Evolutionary conservation across 768 basidiomycete species (phyloP).

Genomic region (Antrodiella citrinella): DNA sequence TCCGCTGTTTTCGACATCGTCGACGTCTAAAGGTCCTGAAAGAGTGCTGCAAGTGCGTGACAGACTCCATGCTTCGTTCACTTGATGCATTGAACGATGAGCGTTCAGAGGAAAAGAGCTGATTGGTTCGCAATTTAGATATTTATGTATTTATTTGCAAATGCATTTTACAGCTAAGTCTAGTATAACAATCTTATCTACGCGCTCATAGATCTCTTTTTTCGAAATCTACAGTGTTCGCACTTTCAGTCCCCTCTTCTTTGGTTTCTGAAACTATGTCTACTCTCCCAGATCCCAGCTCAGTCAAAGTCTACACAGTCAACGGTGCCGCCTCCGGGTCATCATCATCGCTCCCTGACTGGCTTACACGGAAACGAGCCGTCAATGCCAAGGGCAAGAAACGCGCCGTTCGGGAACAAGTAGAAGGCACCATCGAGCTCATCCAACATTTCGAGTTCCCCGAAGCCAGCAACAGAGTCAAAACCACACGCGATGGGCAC

Average conservation of each 20-base stretch:
- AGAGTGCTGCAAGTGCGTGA: background rate
- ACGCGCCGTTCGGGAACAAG: conserved; percentile 51
- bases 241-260: no score
- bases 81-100: background rate
- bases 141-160: no score
- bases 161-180: no score
- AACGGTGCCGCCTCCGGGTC: conserved; percentile 86
- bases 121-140: no score
- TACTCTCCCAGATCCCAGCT: conserved; percentile 24
- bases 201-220: no score
- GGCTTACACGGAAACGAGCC: conserved; percentile 73
- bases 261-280: no score
- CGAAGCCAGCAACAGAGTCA: conserved; percentile 88
- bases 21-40: background rate
- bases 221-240: no score
- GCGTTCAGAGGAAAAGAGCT: background rate
- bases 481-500: conserved; percentile 85
- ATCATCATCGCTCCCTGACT: conserved; percentile 89
- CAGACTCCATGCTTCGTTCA: no score
- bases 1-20: background rate
- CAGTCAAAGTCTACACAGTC: conserved; percentile 89
- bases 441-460: conserved; percentile 97
- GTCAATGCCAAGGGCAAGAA: conserved; percentile 61
- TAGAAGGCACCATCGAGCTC: conserved; percentile 82
- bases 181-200: no score